Conservation (phyloP, 257 asterid species). For the Petunia axillaris region DNA sequence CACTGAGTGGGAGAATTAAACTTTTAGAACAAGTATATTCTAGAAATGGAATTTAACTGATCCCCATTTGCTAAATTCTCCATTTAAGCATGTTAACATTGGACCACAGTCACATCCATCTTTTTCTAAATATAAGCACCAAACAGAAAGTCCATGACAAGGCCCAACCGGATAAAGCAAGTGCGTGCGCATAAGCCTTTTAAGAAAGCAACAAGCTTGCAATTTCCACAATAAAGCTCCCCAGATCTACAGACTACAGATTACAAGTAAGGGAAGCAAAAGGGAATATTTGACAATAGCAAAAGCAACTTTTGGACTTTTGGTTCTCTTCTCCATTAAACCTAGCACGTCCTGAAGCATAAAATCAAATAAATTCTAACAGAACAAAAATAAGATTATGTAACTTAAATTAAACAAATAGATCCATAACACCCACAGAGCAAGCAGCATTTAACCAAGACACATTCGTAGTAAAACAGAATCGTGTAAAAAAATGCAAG, state of each 20-base stretch:
- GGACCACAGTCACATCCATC: neutral
- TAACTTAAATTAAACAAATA: neutral
- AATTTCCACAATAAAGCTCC: slow-evolving; percentile 1
- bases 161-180: neutral
- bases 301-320: neutral
- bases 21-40: neutral
- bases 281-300: neutral
- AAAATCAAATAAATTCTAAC: neutral
- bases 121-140: neutral
- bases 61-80: neutral
- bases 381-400: neutral
- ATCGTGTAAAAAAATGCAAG: neutral
- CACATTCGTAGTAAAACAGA: neutral
- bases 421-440: slow-evolving; percentile 10
- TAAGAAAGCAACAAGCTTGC: slow-evolving; percentile 14
- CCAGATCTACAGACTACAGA: neutral
- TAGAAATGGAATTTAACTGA: neutral
- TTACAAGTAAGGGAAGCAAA: neutral
- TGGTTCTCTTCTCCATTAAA: neutral
- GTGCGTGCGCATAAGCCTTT: neutral
- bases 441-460: neutral
- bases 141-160: slow-evolving; percentile 8
- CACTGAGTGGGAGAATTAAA: neutral
- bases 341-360: neutral
- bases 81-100: neutral